Percentiles rank a stretch among this genome's conserved stretches.
Evolutionary conservation across 2,329 filamentous ascomycete genomes (phyloP).

Genomic region (Colletotrichum sidae): DNA sequence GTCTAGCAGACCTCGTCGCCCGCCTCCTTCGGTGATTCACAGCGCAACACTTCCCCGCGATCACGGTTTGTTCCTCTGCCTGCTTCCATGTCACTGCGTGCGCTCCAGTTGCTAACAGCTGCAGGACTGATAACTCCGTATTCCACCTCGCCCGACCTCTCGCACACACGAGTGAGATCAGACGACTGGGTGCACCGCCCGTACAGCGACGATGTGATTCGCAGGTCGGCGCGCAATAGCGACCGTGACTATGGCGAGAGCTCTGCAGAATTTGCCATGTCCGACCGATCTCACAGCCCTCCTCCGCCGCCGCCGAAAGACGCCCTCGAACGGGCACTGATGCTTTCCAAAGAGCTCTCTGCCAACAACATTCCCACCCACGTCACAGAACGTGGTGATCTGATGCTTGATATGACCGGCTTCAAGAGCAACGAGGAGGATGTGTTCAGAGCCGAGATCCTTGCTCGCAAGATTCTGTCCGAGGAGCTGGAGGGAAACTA

Average conservation of each 20-base stretch:
- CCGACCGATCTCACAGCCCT: constrained; percentile 79
- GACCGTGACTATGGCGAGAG: constrained; percentile 49
- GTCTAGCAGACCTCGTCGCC: constrained; percentile 55
- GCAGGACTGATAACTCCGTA: constrained; percentile 64
- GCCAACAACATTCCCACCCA: constrained; percentile 92
- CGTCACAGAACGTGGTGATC: constrained; percentile 90
- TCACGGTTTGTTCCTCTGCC: constrained; percentile 43
- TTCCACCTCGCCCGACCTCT: constrained; percentile 64
- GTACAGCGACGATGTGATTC: constrained; percentile 67
- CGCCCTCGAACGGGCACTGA: constrained; percentile 84
- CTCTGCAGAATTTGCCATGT: constrained; percentile 53
- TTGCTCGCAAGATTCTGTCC: constrained; percentile 90
- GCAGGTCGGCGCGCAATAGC: constrained; percentile 55
- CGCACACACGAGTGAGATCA: constrained; percentile 57
- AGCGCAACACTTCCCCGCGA: constrained; percentile 47
- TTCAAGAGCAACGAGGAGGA: constrained; percentile 97
- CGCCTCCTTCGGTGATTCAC: constrained; percentile 57
- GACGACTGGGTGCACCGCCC: constrained; percentile 65
- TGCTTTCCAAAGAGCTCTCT: constrained; percentile 87
- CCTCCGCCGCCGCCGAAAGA: constrained; percentile 78
- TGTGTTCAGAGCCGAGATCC: constrained; percentile 89
- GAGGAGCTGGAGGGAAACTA: constrained; percentile 96
- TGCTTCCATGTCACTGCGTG: neutral
- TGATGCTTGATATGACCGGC: constrained; percentile 98
- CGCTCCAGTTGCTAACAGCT: constrained; percentile 3